phyloP scores from a whole-genome alignment of 371 early-diverging fungal genomes.

The Mucor plumbeus region DNA sequence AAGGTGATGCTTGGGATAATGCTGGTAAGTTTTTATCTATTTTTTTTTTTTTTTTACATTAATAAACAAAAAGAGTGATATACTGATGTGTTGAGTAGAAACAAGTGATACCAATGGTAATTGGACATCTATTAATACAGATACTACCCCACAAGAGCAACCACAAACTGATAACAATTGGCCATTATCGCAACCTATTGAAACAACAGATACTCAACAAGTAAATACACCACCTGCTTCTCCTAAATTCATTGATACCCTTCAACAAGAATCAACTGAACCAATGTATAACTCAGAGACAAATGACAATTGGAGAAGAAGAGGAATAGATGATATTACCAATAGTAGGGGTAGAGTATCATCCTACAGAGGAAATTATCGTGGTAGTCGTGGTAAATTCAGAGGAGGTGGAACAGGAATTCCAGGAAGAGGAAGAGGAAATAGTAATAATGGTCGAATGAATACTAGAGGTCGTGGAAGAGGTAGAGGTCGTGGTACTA shows the following conservation, averaged over 20 bases:
- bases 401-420: slow-evolving; percentile 10
- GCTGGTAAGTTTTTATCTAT: not conserved
- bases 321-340: slow-evolving; percentile 1
- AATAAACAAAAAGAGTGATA: not conserved
- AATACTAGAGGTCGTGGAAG: slow-evolving; percentile 32
- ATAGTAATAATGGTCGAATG: slow-evolving; percentile 19
- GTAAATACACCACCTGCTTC: not conserved
- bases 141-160: not conserved
- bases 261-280: not conserved
- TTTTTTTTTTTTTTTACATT: not conserved
- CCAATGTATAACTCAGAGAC: not conserved
- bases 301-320: slow-evolving; percentile 21
- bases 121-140: not conserved
- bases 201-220: not conserved
- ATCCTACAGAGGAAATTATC: slow-evolving; percentile 2
- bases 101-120: not conserved
- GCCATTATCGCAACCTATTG: not conserved
- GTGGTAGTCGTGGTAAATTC: not conserved
- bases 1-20: not conserved
- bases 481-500: slow-evolving; percentile 16
- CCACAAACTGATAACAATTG: not conserved
- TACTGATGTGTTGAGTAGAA: not conserved
- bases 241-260: not conserved
- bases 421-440: slow-evolving; percentile 21
- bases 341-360: slow-evolving; percentile 4